Conservation (phyloP, 768 basidiomycete genomes). For the Leccinum aurantiacum region DNA sequence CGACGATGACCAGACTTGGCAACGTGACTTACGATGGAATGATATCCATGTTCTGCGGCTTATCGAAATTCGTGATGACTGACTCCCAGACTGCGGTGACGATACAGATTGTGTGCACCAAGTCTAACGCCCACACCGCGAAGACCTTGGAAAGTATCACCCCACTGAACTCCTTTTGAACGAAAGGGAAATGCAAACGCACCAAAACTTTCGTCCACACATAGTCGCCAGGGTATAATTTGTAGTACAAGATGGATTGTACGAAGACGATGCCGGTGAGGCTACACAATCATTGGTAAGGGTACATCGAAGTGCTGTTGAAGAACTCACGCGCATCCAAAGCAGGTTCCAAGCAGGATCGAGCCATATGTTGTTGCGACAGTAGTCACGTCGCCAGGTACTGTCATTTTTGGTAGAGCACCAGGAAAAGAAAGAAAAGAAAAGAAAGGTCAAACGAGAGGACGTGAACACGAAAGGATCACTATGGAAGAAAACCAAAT, state of each 20-base stretch:
- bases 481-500: conserved; percentile 12
- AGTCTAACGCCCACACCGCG: conserved; percentile 29
- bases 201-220: conserved; percentile 31
- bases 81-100: conserved; percentile 27
- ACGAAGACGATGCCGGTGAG: conserved; percentile 35
- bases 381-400: conserved; percentile 32
- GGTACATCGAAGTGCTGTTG: not conserved
- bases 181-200: not conserved
- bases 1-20: not conserved
- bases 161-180: not conserved
- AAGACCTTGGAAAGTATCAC: conserved; percentile 20
- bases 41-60: conserved; percentile 26
- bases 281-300: conserved; percentile 19
- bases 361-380: conserved; percentile 33
- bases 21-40: conserved; percentile 29
- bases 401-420: conserved; percentile 9
- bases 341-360: conserved; percentile 33
- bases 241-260: conserved; percentile 31
- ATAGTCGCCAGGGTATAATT: conserved; percentile 31
- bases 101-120: conserved; percentile 32
- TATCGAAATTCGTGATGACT: conserved; percentile 26
- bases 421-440: not conserved
- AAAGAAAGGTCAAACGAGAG: conserved; percentile 26
- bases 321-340: conserved; percentile 28
- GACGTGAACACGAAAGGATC: conserved; percentile 30